Evolutionary conservation across 1,139 yeast species (phyloP).

Genomic region (Blastobotrys elegans): DNA sequence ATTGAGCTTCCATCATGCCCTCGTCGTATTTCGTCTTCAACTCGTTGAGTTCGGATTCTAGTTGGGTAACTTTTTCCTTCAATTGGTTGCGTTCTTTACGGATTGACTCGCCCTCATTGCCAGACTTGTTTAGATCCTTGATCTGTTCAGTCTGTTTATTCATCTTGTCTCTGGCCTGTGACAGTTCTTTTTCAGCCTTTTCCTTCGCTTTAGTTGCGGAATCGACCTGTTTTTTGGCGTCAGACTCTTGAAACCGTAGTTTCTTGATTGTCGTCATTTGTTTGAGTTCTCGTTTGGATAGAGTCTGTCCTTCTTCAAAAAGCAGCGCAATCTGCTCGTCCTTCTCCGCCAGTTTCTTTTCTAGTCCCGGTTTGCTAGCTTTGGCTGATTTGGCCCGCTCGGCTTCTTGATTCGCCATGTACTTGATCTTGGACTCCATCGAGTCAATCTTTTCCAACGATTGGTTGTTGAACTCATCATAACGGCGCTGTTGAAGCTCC

Average conservation of each 20-base stretch:
- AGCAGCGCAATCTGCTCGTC: conserved; percentile 56
- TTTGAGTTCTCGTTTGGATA: conserved; percentile 70
- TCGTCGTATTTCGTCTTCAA: conserved; percentile 26
- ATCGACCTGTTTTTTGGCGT: conserved; percentile 25
- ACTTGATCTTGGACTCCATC: conserved; percentile 27
- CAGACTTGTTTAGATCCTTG: conserved; percentile 21
- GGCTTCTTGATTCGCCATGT: conserved; percentile 26
- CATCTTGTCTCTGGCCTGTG: conserved; percentile 17
- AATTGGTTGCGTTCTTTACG: conserved; percentile 19
- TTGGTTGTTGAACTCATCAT: conserved; percentile 13
- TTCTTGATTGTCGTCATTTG: conserved; percentile 63
- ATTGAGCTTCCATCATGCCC: conserved; percentile 21
- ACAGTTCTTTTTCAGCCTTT: conserved; percentile 21
- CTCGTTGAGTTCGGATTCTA: conserved; percentile 23
- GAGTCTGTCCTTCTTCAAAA: conserved; percentile 71
- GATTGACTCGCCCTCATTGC: conserved; percentile 22
- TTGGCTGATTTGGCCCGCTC: conserved; percentile 25
- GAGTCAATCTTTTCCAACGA: conserved; percentile 23
- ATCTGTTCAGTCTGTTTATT: conserved; percentile 18
- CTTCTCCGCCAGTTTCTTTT: conserved; percentile 38
- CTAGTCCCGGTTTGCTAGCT: conserved; percentile 20
- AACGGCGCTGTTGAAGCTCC: conserved; percentile 17
- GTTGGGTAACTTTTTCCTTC: conserved; percentile 15
- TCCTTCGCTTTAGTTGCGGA: conserved; percentile 21
- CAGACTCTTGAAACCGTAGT: conserved; percentile 47